A percentile compares a stretch with the other conserved stretches of the same genome.
Evolutionary conservation across 2,329 filamentous ascomycete species (phyloP).

Genomic region (Apiospora marii): DNA sequence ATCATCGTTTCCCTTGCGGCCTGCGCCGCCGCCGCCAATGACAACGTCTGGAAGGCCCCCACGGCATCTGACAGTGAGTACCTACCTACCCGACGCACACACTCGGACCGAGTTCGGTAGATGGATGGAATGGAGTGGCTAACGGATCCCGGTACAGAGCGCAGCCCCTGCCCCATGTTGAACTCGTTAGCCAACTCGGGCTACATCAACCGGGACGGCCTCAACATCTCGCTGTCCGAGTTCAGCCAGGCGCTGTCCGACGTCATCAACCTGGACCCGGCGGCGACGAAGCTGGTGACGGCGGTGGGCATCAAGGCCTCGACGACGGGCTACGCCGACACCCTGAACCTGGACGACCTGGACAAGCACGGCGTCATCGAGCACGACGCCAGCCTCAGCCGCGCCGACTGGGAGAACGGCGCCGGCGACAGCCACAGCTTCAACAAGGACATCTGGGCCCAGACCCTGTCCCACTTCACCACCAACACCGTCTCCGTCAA

Average conservation of each 20-base stretch:
- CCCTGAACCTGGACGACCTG: conserved; percentile 44
- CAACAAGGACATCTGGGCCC: conserved; percentile 20
- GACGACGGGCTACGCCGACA: conserved; percentile 52
- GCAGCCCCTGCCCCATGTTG: conserved; percentile 56
- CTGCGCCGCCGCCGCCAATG: not conserved
- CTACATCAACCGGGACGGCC: conserved; percentile 55
- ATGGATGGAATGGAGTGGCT: not conserved
- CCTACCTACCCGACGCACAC: too few relatives aligned
- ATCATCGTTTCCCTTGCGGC: not conserved
- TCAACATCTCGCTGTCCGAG: conserved; percentile 48
- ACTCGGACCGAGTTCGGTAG: not conserved
- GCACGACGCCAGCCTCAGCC: conserved; percentile 28
- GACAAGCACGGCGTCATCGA: conserved; percentile 24
- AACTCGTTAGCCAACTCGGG: conserved; percentile 61
- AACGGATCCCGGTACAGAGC: conserved; percentile 29
- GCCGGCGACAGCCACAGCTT: conserved; percentile 21
- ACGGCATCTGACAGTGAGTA: conserved; percentile 18
- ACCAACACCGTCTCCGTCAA: conserved; percentile 9
- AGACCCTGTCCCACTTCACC: conserved; percentile 10
- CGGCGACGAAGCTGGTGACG: conserved; percentile 51
- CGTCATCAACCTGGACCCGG: conserved; percentile 52
- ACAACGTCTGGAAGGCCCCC: conserved; percentile 12
- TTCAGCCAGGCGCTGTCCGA: conserved; percentile 47
- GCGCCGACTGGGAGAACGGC: conserved; percentile 12
- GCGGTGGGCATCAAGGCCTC: conserved; percentile 51